phyloP scores from a whole-genome alignment of 176 grass and related monocot species.

The Oryza officinalis region DNA sequence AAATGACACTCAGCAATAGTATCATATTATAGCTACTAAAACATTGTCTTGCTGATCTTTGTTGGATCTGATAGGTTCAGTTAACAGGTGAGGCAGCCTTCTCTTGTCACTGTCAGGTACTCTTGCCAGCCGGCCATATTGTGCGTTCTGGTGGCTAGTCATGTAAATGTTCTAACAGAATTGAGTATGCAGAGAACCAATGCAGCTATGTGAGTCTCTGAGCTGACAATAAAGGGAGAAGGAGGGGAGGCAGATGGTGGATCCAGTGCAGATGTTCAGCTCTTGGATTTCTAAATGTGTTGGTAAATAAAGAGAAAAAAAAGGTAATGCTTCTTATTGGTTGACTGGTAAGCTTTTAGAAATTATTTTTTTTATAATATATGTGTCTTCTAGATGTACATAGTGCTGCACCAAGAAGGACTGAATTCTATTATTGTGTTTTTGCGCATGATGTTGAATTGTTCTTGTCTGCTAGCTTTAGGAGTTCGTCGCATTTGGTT shows the following conservation, averaged over 20 bases:
- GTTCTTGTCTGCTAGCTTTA: constrained; percentile 11
- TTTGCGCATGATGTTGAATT: constrained; percentile 17
- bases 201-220: neutral
- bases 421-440: neutral
- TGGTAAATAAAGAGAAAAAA: neutral
- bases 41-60: neutral
- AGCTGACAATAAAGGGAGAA: neutral
- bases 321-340: neutral
- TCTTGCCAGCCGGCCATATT: neutral
- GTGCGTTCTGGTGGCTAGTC: neutral
- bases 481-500: constrained; percentile 21
- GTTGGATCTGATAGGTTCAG: neutral
- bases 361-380: constrained; percentile 5
- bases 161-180: neutral
- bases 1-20: neutral
- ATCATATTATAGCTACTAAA: neutral
- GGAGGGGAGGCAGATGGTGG: neutral
- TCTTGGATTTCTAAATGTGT: neutral
- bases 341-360: neutral
- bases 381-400: constrained; percentile 3
- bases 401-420: neutral
- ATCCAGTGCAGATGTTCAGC: neutral
- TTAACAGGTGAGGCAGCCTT: neutral
- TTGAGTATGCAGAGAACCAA: neutral
- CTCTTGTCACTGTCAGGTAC: neutral